These are phyloP conservation scores for Trematosphaeria pertusa DNA, from an alignment of 2,329 filamentous ascomycete genomes.

Conservation along the genomic window DNA sequence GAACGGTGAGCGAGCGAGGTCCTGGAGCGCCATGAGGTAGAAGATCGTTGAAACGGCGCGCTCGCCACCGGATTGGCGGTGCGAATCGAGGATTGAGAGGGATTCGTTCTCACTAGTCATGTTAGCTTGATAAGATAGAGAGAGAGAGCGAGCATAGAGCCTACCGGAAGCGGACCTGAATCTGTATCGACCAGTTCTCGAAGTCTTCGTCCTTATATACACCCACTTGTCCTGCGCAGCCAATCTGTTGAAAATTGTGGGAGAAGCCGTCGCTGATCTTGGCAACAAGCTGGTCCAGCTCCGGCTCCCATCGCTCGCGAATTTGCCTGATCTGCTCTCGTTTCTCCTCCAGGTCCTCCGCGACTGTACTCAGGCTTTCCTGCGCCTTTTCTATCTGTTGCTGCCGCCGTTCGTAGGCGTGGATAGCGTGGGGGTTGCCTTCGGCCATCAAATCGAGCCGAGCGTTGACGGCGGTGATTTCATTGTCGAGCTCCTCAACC, in stretches of 20 bases:
- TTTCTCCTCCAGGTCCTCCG: conserved; percentile 62
- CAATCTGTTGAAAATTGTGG: conserved; percentile 92
- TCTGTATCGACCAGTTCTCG: conserved; percentile 90
- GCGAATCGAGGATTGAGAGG: conserved; percentile 84
- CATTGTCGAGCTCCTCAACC: conserved; percentile 69
- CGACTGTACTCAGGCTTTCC: conserved; percentile 63
- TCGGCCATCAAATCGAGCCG: conserved; percentile 82
- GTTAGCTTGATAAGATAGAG: conserved; percentile 17
- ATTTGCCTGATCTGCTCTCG: conserved; percentile 68
- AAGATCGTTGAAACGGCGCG: conserved; percentile 97
- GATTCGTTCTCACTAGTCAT: conserved; percentile 67
- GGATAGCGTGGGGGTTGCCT: conserved; percentile 76
- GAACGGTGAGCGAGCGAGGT: conserved; percentile 92
- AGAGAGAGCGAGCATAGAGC: conserved; percentile 37
- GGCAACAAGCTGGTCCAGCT: conserved; percentile 76
- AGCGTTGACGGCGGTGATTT: conserved; percentile 76
- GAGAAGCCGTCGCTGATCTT: conserved; percentile 91
- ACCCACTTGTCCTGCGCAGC: conserved; percentile 88
- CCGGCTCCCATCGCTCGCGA: conserved; percentile 80
- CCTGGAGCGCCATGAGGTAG: conserved; percentile 97
- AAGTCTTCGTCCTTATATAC: conserved; percentile 92
- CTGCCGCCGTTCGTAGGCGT: conserved; percentile 65
- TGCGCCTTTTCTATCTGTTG: conserved; percentile 72
- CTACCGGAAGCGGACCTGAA: conserved; percentile 92
- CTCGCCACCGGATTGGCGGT: conserved; percentile 95